Base-by-base conservation (phyloP, 441 rosid species). In the Aquilaria agallochum region DNA sequence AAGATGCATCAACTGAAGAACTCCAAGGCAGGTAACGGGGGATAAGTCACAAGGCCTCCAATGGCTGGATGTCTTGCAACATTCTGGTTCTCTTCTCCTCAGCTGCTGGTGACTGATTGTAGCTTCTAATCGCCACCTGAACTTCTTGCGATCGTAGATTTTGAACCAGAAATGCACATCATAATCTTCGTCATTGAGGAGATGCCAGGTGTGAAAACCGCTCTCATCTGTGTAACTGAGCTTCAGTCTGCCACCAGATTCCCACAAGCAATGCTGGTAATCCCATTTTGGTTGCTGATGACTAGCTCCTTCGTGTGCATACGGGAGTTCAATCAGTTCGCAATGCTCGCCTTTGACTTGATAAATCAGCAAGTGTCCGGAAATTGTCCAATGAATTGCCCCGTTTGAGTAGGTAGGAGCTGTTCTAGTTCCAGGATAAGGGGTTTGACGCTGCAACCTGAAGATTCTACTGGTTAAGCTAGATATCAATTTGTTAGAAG, bases 311-410 rank as follows among this genome's bases (percentile, higher is more conserved):
- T 0, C 45, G 10, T 40, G 9, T 7, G 45, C 45, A 10, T 40
- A 40, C 9, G 45, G 45, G 9, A 69, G 57, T 7, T 62, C 59
- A 5, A 62, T 65, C 14, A 51, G 46, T n/a, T 60, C 47, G 5
- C 63, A 68, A 27, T 31, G 31, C 31, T 34, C 34, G 40, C 40
- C 44, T 3, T 68, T 14, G 55, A 64, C 60, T 10, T 53, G 53
- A 44, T 64, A 63, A 45, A 56, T 27, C 45, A 72, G 58, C 62
- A 63, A 60, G 51, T 53, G 52, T 47, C 63, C 60, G 32, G 34
- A 49, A 5, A 73, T 60, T 36, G 42, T 57, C 76, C 73, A n/a
- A 10, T 64, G 64, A 13, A 72, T 64, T 55, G 73, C 67, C 12
- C 60, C 66, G 31, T 55, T 63, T 9, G 52, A 63, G 62, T 40